phyloP scores from a whole-genome alignment of 1,284 basidiomycete species.

The Ceratobasidium sp. region DNA sequence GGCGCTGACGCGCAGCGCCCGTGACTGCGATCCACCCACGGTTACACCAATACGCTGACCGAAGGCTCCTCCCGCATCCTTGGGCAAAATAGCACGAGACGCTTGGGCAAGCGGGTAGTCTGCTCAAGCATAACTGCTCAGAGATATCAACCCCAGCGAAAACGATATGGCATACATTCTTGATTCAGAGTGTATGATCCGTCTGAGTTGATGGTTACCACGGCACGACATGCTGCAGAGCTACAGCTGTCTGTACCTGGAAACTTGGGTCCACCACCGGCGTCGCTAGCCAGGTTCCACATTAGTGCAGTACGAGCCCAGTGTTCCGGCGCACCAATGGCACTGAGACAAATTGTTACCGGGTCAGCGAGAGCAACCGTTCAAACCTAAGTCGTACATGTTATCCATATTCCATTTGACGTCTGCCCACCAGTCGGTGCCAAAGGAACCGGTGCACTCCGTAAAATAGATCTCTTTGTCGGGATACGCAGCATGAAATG shows the following conservation, averaged over 20 bases:
- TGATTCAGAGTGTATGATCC: slow-evolving; percentile 73
- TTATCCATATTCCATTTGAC: slow-evolving; percentile 68
- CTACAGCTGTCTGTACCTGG: slow-evolving; percentile 71
- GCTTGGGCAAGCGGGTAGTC: slow-evolving; percentile 80
- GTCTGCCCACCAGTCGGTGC: slow-evolving; percentile 66
- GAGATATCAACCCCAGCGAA: background rate
- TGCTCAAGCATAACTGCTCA: slow-evolving; percentile 48
- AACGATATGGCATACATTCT: slow-evolving; percentile 63
- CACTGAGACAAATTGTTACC: background rate
- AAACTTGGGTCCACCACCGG: slow-evolving; percentile 68
- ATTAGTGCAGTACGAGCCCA: slow-evolving; percentile 66
- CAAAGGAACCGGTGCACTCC: slow-evolving; percentile 61
- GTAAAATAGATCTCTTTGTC: slow-evolving; percentile 64
- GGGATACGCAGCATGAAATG: slow-evolving; percentile 60
- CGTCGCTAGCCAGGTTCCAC: slow-evolving; percentile 72
- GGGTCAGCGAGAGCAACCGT: background rate
- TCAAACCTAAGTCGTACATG: slow-evolving; percentile 58
- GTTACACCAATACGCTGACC: slow-evolving; percentile 72
- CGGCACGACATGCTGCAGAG: slow-evolving; percentile 68
- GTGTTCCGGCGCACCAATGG: slow-evolving; percentile 48
- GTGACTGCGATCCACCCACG: slow-evolving; percentile 66
- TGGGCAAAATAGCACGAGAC: slow-evolving; percentile 76
- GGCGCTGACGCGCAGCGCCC: slow-evolving; percentile 70
- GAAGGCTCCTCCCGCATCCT: slow-evolving; percentile 72
- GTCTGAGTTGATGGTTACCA: slow-evolving; percentile 72